Evolutionary conservation across 768 basidiomycete species (phyloP), one percentile per base, ranked within the genome.

Genomic region (Termitomyces sp.): DNA sequence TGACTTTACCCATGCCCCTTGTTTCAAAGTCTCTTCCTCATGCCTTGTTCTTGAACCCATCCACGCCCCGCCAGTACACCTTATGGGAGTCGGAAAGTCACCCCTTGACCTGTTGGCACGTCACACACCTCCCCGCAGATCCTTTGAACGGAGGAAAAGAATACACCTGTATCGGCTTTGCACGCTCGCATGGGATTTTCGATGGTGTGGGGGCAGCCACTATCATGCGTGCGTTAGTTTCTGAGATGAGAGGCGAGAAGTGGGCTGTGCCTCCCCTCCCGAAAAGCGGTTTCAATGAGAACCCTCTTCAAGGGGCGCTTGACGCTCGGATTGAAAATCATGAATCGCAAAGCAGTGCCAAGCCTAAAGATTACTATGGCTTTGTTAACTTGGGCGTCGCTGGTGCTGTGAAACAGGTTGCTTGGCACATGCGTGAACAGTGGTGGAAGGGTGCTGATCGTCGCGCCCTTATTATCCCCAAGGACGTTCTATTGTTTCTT

Each of bases 21-120:
- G 60, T 70, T 15, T 76, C 76, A 10, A 62, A 64, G 10, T 75
- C 78, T n/a, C 72, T 76, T 20, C 78, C 78, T 32, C 70, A 69
- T 17, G 59, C 69, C 11, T 59, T 80, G 20, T 78, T 81, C 63
- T 66, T 78, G 29, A 71, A 78, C 57, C 65, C 74, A 2, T 72
- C 73, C 2, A 79, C 78, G 0, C 79, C 78, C 1, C 72, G 74
- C 5, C 71, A 73, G 34, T 78, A 75, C 58, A 60, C 70, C 5
- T 56, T 60, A 32, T 80, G 77, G 77, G 76, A 76, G 54, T 63
- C 69, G 7, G 65, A 62, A 14, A 64, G 53, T 8, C 67, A 76
- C 61, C 79, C 79, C 12, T 65, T 80, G 50, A 79, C 77, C 17
- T 78, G 73, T 64, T 80, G 78, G 78, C 78, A 80, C 48, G 45